Base-by-base conservation (phyloP, 306 rosid species). In the Cicer pinnatifidum region DNA sequence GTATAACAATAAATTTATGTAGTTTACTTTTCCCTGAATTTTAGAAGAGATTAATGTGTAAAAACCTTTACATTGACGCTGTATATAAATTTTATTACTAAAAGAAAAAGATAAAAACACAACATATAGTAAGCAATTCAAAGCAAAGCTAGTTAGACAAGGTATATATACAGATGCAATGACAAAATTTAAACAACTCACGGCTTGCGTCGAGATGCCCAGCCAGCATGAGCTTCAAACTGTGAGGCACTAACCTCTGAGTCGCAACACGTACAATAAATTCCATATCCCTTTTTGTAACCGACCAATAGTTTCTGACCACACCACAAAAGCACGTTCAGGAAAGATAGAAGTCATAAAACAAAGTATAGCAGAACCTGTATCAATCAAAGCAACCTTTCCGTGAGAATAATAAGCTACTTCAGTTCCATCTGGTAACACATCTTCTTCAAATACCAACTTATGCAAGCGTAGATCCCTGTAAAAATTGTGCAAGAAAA, bases 201-300 rank as follows among this genome's bases (percentile, higher is more conserved):
- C 97, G 99, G 99, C 75, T 95, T 95, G 75, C 97, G 96, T 70
- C 99, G 91, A 2, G 97, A 71, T 76, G 91, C 84, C 91, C 89
- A 90, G 40, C 97, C 99, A 80, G 99, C 99, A 88, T 95, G 99
- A 65, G 93, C 89, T 88, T 95, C 99, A 84, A 95, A 95, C 63
- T 69, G 85, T 2, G 99, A 95, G 43, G 99, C 89, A 75, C 99
- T 95, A 40, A 95, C 89, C 97, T 89, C 95, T 19, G 85, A 44
- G 66, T 82, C 40, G 80, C 97, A 92, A 84, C 97, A 91, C 79
- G 86, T 86, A 75, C 99, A 95, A 79, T 71, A 12, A 53, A 95
- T 86, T 56, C 89, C 92, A 52, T 9, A 76, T 9, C 97, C 97
- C 76, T 67, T 87, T 83, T 88, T 95, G 84, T 90, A 86, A 46